A percentile compares a stretch with the other conserved stretches of the same genome.
Evolutionary conservation across 176 grass and related monocot species (phyloP).

Genomic region (Puya raimondii): DNA sequence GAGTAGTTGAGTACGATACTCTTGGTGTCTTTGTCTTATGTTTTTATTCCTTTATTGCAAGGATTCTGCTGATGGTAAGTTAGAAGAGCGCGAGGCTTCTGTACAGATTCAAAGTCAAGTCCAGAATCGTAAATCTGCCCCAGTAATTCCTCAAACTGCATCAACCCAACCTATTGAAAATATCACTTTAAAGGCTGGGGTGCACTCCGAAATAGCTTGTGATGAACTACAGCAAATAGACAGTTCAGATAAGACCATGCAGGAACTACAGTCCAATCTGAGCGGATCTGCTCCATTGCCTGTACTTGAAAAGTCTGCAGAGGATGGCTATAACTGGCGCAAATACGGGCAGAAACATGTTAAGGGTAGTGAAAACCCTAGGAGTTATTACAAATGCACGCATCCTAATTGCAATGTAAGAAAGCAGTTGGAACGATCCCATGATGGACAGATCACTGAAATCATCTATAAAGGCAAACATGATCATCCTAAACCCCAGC

Average conservation of each 20-base stretch:
- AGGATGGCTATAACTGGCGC: conserved; percentile 64
- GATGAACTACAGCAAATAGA: conserved; percentile 33
- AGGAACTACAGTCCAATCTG: conserved; percentile 36
- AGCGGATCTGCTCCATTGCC: conserved; percentile 16
- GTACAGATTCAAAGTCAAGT: conserved; percentile 42
- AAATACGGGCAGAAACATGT: conserved; percentile 69
- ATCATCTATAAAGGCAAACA: conserved; percentile 48
- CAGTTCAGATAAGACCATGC: conserved; percentile 33
- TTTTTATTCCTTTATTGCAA: conserved; percentile 33
- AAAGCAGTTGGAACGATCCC: conserved; percentile 47
- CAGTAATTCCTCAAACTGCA: conserved; percentile 32
- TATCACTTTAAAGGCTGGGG: conserved; percentile 19
- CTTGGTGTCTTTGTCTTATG: conserved; percentile 4
- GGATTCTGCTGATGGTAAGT: conserved; percentile 29
- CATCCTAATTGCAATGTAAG: conserved; percentile 49
- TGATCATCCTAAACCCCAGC: conserved; percentile 45
- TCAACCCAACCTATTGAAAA: conserved; percentile 38
- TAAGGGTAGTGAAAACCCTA: conserved; percentile 46
- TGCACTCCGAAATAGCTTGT: conserved; percentile 39
- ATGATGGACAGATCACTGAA: conserved; percentile 37
- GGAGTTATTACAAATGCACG: conserved; percentile 69
- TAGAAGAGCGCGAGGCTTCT: conserved; percentile 33
- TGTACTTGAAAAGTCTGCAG: conserved; percentile 61
- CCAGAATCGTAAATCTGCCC: conserved; percentile 26
- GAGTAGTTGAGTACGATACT: not conserved